Evolutionary conservation across 331 rosid species (phyloP), one percentile per base, ranked within the genome.

Genomic region (Spiraea crenata): DNA sequence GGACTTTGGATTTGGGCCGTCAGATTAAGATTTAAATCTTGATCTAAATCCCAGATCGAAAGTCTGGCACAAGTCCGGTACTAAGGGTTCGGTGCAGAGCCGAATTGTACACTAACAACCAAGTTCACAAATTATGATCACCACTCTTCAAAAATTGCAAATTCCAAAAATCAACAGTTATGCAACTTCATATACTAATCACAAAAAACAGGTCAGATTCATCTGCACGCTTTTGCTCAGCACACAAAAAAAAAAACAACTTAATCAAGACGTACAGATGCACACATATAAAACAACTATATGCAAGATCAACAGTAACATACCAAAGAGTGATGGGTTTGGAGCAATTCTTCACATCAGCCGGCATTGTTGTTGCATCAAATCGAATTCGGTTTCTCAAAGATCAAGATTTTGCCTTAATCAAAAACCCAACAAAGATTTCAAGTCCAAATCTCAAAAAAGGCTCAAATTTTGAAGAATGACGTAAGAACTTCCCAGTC

Each of bases 311-410:
- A 16, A 54, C 6, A 45, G 10, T 1, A 37, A 47, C 55, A 5
- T 67, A 67, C 74, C 70, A 75, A 52, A 67, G 62, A 75, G 38
- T 39, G 15, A 63, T 52, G 71, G 75, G 42, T 14, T 39, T 15
- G 57, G 80, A 15, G 34, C 57, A 44, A 17, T 47, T 7, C 63
- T 75, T 41, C 31, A 56, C 15, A 61, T 61, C 71, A n/a, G 63
- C 20, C 47, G 42, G 63, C 50, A 61, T 49, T 52, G 64, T 57
- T 34, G 25, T 71, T 15, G 34, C 40, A 31, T 70, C 42, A 50
- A 58, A 46, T 65, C 12, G 57, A 65, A 31, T 15, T 65, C 45
- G 8, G 11, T 41, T 4, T n/a, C 5, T 25, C 42, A 56, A 34
- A 40, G 31, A 57, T 35, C 9, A 56, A 57, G 50, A 69, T 39